Evolutionary conservation across 73 alveolate species (phyloP), one percentile per base, ranked within the genome.

Genomic region (Paramecium sexaurelia): DNA sequence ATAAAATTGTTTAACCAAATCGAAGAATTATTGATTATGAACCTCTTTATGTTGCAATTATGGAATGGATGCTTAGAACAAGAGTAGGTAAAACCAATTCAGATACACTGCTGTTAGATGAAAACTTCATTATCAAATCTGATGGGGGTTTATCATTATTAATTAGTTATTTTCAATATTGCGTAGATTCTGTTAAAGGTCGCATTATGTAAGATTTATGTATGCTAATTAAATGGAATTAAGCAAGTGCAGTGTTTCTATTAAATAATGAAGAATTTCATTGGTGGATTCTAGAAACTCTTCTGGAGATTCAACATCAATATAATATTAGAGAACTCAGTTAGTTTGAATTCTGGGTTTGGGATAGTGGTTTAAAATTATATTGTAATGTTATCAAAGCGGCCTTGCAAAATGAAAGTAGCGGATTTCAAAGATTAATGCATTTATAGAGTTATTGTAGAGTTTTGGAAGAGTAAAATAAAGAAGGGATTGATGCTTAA

Each of bases 61-160:
- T 88, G 94, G 94, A 88, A 88, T 88, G 94, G 94, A 41, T 88
- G 45, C 39, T 88, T 4, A 75, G 83, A 67, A 88, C 91, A 69
- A 37, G 73, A 15, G 91, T 82, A 13, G 94, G 94, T 20, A 88
- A 68, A 43, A 68, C 69, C 15, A 82, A 88, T 69, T 36, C 69
- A 22, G 75, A 68, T 17, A 88, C 87, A 24, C 55, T 88, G 17
- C 39, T 88, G 0, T 45, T 82, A 27, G 94, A 88, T 68, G 87
- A 88, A 55, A 82, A 51, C 26, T 68, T 37, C 15, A 26, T 88
- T 19, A 88, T 82, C 41, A 78, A 43, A 78, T 78, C 90, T 17
- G 90, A 78, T 29, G 90, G 90, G 13, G 90, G 90, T 9, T 33
- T 78, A 17, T 45, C 43, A 9, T 43, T 78, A 24, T 78, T 78